Base-by-base conservation (phyloP, 2,329 filamentous ascomycete genomes). In the Clonostachys sp. region DNA sequence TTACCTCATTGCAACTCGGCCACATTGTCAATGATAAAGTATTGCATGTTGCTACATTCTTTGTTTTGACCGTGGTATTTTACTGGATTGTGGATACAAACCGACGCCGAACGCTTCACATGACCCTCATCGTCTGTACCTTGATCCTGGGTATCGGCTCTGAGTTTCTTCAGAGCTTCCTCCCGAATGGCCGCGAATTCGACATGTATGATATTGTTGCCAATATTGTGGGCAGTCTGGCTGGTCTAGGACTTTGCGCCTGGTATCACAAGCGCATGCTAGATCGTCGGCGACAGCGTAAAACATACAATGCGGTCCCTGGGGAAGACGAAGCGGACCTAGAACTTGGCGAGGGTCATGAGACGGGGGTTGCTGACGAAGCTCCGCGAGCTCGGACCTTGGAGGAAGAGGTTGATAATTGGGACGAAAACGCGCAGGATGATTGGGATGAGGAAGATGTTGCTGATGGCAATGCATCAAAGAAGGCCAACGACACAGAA, bases 261-360 rank as follows among this genome's bases (percentile, higher is more conserved):
- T 92, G 89, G 87, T 99, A 99, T 64, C 94, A 99, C 69, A 87
- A 88, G 61, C 86, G 94, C 50, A 97, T 97, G 91, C 73, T 97
- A 38, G 92, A 97, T 66, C 80, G 94, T 52, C 89, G 87, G 63
- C 80, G 91, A 50, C 74, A 82, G 59, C 82, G 81, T 47, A 87
- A 87, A 60, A 80, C 81, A 45, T 95, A 95, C 60, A 77, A 80
- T 46, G 77, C 80, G 7, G 78, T 95, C 6, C 80, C 87, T 1
- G 83, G 81, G 30, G 80, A 81, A 44, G 78, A 77, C 3, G 76
- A 72, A 12, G 66, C 65, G 13, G 88, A 96, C 63, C 67, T 96
- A 13, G 91, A 96, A 69, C 77, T 96, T 7, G 90, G 88, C 2
- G 81, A 85, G 52, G 73, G 68, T 24, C 87, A 88, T 53, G 86